Conservation (phyloP, 768 basidiomycete genomes). For the Mycena rebaudengoi region DNA sequence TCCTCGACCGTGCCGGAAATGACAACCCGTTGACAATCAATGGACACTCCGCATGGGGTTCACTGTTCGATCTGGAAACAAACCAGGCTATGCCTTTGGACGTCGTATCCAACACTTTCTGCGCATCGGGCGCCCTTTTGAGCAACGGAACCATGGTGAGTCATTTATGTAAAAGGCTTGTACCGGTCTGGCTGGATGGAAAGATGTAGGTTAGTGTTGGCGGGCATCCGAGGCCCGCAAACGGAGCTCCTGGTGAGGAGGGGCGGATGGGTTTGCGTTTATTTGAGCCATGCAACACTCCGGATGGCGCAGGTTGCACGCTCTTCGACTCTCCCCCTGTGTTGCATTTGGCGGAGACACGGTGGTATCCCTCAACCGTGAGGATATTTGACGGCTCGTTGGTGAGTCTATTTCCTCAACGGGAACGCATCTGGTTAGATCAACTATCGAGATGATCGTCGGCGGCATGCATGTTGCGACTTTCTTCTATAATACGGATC, state of each 20-base stretch:
- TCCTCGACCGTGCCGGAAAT: constrained; percentile 31
- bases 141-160: neutral
- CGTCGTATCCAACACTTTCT: neutral
- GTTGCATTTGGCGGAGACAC: neutral
- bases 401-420: neutral
- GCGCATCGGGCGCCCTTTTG: neutral
- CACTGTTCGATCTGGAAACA: constrained; percentile 31
- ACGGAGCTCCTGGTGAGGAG: neutral
- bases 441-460: neutral
- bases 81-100: constrained; percentile 14
- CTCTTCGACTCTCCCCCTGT: neutral
- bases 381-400: neutral
- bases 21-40: constrained; percentile 29
- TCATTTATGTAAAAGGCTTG: neutral
- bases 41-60: constrained; percentile 33
- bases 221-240: neutral
- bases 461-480: neutral
- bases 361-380: neutral
- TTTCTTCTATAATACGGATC: neutral
- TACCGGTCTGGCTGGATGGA: no score
- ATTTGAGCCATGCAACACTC: neutral
- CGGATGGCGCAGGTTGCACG: neutral
- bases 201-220: neutral
- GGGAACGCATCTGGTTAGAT: no score
- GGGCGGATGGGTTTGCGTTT: neutral